Base-by-base conservation (phyloP, 768 basidiomycete genomes). In the Zangia roseola region DNA sequence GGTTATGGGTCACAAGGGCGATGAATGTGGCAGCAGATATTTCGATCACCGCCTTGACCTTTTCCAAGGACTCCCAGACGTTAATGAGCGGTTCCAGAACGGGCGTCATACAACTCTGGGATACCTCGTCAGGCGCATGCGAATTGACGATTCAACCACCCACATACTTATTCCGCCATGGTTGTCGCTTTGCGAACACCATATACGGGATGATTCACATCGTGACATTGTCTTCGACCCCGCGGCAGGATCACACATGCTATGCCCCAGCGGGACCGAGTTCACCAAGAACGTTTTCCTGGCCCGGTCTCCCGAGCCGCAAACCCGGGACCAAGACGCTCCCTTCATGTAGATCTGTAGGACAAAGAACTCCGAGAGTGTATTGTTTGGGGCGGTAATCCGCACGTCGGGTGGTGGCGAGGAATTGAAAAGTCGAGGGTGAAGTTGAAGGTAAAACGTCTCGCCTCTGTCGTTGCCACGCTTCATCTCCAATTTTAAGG, bases 61-160 rank as follows among this genome's bases (percentile, higher is more conserved):
- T 61, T 40, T 55, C 60, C 16, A 28, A 20, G 1, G 53, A 61
- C 36, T 44, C 53, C 2, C 24, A 12, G 40, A 45, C 39, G 25
- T 26, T 61, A 7, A 40, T 47, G 43, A 53, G 57, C 14, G 53
- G 47, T 14, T 55, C 55, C 9, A 7, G 30, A 5, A 14, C 49
- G 7, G 49, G 43, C 8, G 40, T 50, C 2, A 10, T 61, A 4
- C 56, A 47, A 4, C 30, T 57, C 8, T 60, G 59, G 59, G 49
- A 55, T 39, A 9, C 25, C 2, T 39, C 28, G 6, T 38, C 51
- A 9, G 58, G 58, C 8, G n/a, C 21, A 13, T 49, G 42, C 31
- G 16, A 50, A 23, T 14, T 24, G 21, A 52, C 42, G 9, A 6
- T 55, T 10, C 13, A 13, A 3, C 30, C 35, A 21, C 26, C 30